Conservation (phyloP, 306 rosid species). For the Clitoria ternatea region DNA sequence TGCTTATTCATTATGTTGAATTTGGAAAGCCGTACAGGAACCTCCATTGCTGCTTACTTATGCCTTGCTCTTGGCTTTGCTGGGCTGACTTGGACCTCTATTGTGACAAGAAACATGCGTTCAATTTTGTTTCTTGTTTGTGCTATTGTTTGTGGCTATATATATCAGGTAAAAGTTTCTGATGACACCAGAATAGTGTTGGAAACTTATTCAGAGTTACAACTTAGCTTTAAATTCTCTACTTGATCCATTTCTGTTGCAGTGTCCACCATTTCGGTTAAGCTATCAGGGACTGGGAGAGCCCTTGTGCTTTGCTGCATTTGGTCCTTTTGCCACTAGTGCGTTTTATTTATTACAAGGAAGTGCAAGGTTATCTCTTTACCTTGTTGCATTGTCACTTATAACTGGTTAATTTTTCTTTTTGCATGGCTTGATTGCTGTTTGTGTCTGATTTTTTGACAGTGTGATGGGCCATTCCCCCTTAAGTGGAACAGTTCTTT, state of each 20-base stretch:
- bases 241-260: constrained; percentile 26
- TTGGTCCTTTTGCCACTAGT: constrained; percentile 81
- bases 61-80: constrained; percentile 69
- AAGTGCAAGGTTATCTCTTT: constrained; percentile 53
- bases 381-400: not conserved
- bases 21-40: constrained; percentile 65
- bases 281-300: constrained; percentile 90
- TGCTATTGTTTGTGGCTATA: constrained; percentile 70
- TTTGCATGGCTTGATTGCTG: constrained; percentile 28
- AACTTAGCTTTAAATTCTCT: constrained; percentile 5
- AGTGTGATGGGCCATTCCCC: constrained; percentile 48
- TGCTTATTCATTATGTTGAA: constrained; percentile 29
- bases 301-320: constrained; percentile 91
- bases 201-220: not conserved
- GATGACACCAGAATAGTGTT: not conserved
- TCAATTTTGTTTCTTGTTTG: constrained; percentile 60
- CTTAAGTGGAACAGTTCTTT: constrained; percentile 55
- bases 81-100: constrained; percentile 65
- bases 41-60: constrained; percentile 54
- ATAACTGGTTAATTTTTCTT: constrained; percentile 11
- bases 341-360: constrained; percentile 86
- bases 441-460: constrained; percentile 30
- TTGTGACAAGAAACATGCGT: constrained; percentile 53
- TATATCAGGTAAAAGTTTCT: constrained; percentile 63
- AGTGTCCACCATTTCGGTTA: constrained; percentile 94